Base-by-base conservation (phyloP, 306 rosid species). In the Betula pendula region DNA sequence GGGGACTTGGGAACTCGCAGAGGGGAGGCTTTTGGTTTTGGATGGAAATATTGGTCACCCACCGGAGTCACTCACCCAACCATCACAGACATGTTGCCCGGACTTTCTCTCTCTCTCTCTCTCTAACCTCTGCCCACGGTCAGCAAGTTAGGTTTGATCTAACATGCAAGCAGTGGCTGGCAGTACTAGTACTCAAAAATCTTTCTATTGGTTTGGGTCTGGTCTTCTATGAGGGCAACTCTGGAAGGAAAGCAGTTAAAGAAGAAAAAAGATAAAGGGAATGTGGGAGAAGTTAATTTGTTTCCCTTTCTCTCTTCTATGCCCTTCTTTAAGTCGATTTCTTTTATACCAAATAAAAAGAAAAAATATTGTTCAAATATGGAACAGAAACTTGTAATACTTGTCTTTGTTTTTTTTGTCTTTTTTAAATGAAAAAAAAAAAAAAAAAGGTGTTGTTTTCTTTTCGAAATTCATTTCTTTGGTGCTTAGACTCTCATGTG, bases 1-100 rank as follows among this genome's bases (percentile, higher is more conserved):
- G 6, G 42, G 84, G 86, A 87, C 87, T 83, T 85, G 80, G 95
- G 93, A 84, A 83, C 79, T 81, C 71, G 88, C 79, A 58, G 67
- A 48, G 83, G 19, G n/a, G n/a, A n/a, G n/a, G n/a, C n/a, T n/a
- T n/a, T n/a, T n/a, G n/a, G n/a, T n/a, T n/a, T n/a, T n/a, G n/a
- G 74, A 63, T 38, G 42, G 42, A 45, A 10, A 45, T 45, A 45
- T 45, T 45, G 49, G 49, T 11, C 49, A 45, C 49, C 49, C 49
- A 45, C 49, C 49, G 15, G 49, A 2, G 15, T 45, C 15, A 13
- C 80, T 51, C 83, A 33, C 63, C 80, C 80, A 80, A 51, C 68
- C 51, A 43, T 35, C 72, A 19, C 16, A 33, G 44, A 40, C 47
- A 19, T 43, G 58, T 52, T 80, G 70, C 81, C 83, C 73, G 66